Conservation (phyloP, 2,329 filamentous ascomycete species). For the Aspergillus transmontanensis region DNA sequence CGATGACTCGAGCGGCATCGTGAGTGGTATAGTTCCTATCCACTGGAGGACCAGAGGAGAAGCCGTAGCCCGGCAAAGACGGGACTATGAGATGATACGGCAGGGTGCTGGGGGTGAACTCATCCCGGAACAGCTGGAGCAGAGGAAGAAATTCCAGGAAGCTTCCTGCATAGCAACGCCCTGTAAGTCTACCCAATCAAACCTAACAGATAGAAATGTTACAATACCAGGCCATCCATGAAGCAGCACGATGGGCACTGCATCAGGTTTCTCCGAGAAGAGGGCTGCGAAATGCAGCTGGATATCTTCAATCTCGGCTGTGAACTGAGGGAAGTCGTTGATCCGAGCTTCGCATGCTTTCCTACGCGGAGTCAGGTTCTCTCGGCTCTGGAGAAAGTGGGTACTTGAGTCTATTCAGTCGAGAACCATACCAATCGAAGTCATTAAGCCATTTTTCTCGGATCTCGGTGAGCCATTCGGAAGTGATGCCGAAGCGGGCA, state of each 20-base stretch:
- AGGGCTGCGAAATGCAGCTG: constrained; percentile 53
- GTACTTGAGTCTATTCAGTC: background rate
- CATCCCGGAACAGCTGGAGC: constrained; percentile 28
- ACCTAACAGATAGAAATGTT: too few species aligned
- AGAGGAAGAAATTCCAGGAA: constrained; percentile 38
- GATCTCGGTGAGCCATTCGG: constrained; percentile 50
- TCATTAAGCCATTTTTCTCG: constrained; percentile 47
- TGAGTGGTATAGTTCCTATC: constrained; percentile 26
- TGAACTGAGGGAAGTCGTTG: constrained; percentile 57
- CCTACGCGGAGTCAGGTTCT: constrained; percentile 17
- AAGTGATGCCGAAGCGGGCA: constrained; percentile 48
- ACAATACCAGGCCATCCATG: constrained; percentile 40
- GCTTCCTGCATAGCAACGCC: constrained; percentile 22
- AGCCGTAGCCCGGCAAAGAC: constrained; percentile 33
- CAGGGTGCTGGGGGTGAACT: constrained; percentile 29
- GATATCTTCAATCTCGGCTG: constrained; percentile 44
- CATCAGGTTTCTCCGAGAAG: constrained; percentile 50
- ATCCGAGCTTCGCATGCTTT: constrained; percentile 44
- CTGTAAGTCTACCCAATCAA: background rate
- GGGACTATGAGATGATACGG: constrained; percentile 37
- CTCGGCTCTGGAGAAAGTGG: background rate
- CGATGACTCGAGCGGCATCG: constrained; percentile 30
- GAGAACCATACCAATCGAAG: constrained; percentile 51
- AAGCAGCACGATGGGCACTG: constrained; percentile 50
- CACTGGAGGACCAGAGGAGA: constrained; percentile 33